Evolutionary conservation across 2,329 filamentous ascomycete genomes (phyloP).

Genomic region (Fusarium buharicum): DNA sequence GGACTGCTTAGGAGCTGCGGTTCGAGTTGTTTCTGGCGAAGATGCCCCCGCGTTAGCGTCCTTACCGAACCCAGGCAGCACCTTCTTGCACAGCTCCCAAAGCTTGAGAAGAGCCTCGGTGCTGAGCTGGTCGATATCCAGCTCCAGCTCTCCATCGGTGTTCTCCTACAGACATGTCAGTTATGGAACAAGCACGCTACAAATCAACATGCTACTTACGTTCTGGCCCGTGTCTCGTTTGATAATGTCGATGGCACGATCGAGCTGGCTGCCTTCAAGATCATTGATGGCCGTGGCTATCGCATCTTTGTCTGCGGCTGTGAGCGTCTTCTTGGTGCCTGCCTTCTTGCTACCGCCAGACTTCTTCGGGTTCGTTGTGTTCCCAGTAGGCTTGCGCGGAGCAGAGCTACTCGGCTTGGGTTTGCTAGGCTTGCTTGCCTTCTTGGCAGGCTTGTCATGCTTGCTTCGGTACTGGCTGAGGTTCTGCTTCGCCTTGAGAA

Average conservation of each 20-base stretch:
- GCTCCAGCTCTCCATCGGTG: constrained; percentile 67
- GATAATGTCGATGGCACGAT: constrained; percentile 87
- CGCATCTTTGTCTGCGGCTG: constrained; percentile 86
- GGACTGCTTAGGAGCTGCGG: constrained; percentile 46
- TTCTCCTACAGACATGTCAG: constrained; percentile 59
- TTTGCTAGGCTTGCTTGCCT: constrained; percentile 68
- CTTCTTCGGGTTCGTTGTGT: constrained; percentile 51
- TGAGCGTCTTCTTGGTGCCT: constrained; percentile 63
- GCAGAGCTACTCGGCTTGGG: constrained; percentile 53
- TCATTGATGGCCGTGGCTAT: constrained; percentile 88
- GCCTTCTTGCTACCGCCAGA: constrained; percentile 57
- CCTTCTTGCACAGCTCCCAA: constrained; percentile 58
- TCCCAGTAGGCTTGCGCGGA: constrained; percentile 57
- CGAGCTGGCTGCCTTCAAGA: constrained; percentile 80
- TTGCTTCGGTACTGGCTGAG: constrained; percentile 62
- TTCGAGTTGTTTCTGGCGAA: constrained; percentile 48
- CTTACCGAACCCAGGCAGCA: constrained; percentile 55
- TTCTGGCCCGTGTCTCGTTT: constrained; percentile 82
- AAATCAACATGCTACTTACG: constrained; percentile 61
- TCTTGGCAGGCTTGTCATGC: constrained; percentile 68
- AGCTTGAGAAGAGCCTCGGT: constrained; percentile 65
- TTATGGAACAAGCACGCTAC: neutral
- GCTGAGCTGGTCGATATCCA: constrained; percentile 68
- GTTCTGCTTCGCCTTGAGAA: constrained; percentile 76
- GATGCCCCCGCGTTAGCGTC: constrained; percentile 44